Evolutionary conservation across 805 yeast species (phyloP).

Genomic region (Candida xyloterini): DNA sequence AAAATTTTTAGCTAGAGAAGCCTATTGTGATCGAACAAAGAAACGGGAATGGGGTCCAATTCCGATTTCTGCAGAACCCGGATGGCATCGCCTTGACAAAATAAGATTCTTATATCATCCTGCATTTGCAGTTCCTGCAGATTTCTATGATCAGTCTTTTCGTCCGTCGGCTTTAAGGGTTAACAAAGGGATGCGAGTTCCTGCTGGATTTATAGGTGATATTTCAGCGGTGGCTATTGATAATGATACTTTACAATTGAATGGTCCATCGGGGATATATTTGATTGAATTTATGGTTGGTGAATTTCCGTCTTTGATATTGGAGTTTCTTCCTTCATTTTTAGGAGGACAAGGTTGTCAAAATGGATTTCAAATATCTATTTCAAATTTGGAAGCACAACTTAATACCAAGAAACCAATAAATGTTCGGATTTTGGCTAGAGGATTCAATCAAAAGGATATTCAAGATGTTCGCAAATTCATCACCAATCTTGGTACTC

Average conservation of each 20-base stretch:
- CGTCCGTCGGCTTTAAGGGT: slow-evolving; percentile 30
- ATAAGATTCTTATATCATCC: slow-evolving; percentile 79
- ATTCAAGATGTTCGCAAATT: slow-evolving; percentile 47
- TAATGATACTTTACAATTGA: slow-evolving; percentile 42
- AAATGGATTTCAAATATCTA: slow-evolving; percentile 2
- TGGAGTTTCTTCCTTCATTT: slow-evolving; percentile 57
- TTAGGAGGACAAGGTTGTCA: slow-evolving; percentile 53
- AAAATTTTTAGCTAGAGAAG: slow-evolving; percentile 73
- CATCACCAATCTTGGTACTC: slow-evolving; percentile 22
- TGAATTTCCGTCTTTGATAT: slow-evolving; percentile 54
- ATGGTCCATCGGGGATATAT: slow-evolving; percentile 66
- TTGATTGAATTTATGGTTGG: slow-evolving; percentile 68
- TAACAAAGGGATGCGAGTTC: slow-evolving; percentile 32
- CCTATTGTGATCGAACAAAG: slow-evolving; percentile 50
- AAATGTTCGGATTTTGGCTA: slow-evolving; percentile 50
- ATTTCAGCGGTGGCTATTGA: slow-evolving; percentile 49
- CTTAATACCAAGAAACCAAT: slow-evolving; percentile 32
- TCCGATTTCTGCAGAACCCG: slow-evolving; percentile 63
- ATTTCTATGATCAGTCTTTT: slow-evolving; percentile 44
- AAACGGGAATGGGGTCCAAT: slow-evolving; percentile 48
- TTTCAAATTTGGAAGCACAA: slow-evolving; percentile 1
- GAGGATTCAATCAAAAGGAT: slow-evolving; percentile 58
- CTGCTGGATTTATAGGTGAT: slow-evolving; percentile 33
- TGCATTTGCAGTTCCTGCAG: slow-evolving; percentile 69
- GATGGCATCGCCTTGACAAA: slow-evolving; percentile 83